Base-by-base conservation (phyloP, 192 early-diverging fungal genomes). In the Linnemannia zychae region DNA sequence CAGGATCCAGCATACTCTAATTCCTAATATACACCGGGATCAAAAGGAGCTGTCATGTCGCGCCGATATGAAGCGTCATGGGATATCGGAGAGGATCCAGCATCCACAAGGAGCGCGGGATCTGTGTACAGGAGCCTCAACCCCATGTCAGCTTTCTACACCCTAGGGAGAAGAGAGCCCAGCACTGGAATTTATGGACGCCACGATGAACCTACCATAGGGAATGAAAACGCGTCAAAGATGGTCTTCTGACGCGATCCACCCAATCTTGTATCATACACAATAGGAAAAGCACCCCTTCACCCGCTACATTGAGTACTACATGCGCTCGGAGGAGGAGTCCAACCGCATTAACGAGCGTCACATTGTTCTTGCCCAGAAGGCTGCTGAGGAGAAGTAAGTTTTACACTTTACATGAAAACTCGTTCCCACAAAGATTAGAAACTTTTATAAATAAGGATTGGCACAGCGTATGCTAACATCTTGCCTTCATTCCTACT, bases 241-340 rank as follows among this genome's bases (percentile, higher is more conserved):
- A 12, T 9, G 28, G 9, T 31, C 1, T 63, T 15, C 57, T 63
- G 28, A 63, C 57, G 57, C 57, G 57, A 63, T 63, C 28, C 31
- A 63, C 28, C 9, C 9, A 12, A 31, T 24, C 13, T 63, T 63
- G 15, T 0, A 63, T 31, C 57, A 2, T 31, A 16, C 24, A 24
- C 28, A 24, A 17, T 84, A 84, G 83, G 83, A 85, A 49, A 85
- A 85, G 72, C 83, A 85, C 44, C 83, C 83, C 57, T 60, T 85
- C 73, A 85, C 83, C 65, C 83, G 83, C 74, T 85, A 85, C 50
- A 85, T 85, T 46, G 83, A 85, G 78, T 85, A 85, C 74, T 85
- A 85, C 83, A 85, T 85, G 83, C 83, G 83, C 50, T 79, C 83
- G 52, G 83, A 85, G 83, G 28, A 79, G 69, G 83, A 85, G 53